Base-by-base conservation (phyloP, 805 yeast species). In the Wickerhamomyces queroliae region DNA sequence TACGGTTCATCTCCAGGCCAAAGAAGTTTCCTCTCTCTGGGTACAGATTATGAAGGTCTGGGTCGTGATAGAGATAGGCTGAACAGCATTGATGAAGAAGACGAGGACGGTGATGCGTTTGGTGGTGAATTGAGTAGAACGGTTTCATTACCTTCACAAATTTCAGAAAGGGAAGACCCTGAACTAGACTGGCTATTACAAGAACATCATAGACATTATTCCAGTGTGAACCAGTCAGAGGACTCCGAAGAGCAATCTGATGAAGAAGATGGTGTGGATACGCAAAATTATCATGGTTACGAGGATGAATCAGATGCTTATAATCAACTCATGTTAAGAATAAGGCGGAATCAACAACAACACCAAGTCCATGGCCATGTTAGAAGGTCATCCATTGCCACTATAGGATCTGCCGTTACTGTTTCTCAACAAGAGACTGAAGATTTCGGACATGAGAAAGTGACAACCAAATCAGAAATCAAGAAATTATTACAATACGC, bases 401-500 rank as follows among this genome's bases (percentile, higher is more conserved):
- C 58, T 5, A 16, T 53, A 13, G 58, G 54, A 7, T 50, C 56
- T 3, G 18, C 54, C 2, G 19, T 50, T 19, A 43, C 45, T 26
- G n/a, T 50, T 2, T 20, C 20, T 39, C 57, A 54, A 26, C 31
- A 36, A 12, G 37, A 43, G 6, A 52, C 44, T 26, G 52, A 50
- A 17, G 61, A 56, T 39, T 59, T 62, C 40, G 54, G 46, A 2
- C 52, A 56, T 37, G 67, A 64, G 36, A 43, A 41, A 11, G 67
- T 66, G 0, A 66, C 71, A 2, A 44, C 43, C n/a, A 44, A 49
- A 19, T 55, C 67, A 2, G 74, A 69, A 46, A 46, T 62, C 5
- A 56, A 48, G 36, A 57, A 61, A 18, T 42, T 69, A 36, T 47
- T 62, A 7, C 57, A 64, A 5, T 68, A 74, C 10, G 68, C 87